Evolutionary conservation across 805 yeast genomes (phyloP), one percentile per base, ranked within the genome.

Genomic region (Zygoascus biomembranicola): DNA sequence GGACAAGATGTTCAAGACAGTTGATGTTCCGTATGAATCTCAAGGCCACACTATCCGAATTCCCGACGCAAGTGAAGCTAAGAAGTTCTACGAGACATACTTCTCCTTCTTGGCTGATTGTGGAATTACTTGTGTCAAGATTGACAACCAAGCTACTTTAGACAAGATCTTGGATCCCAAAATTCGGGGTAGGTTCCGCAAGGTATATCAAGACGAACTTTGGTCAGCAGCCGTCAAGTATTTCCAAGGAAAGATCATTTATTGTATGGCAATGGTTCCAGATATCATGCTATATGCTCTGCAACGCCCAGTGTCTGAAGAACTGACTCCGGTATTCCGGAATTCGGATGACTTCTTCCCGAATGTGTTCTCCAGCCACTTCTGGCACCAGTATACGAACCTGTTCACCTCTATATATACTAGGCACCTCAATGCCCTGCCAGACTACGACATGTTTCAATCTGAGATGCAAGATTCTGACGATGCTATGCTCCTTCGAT

Each of bases 291-390:
- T 50, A 6, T 52, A 55, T 31, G 23, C 59, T 16, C 50, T 57
- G 35, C 43, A 37, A 23, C 14, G 54, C 5, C n/a, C 32, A 32
- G 39, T 35, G 5, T n/a, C 50, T 35, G 32, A 31, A 10, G 18
- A 46, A 9, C 41, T 47, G 5, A 57, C 52, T n/a, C 63, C 67
- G 2, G 58, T 59, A 10, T 50, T 66, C 18, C 56, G 69, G 14
- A 64, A 60, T 37, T 64, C 69, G 8, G 67, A 66, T 41, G 69
- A 65, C 46, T 65, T 63, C 47, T 65, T 64, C 57, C 69, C 69
- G 13, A 55, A 62, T 26, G 56, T 58, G 43, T 53, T 55, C 10
- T 47, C 56, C 2, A 60, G 65, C 32, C 69, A 65, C 47, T 57
- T 53, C 42, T 65, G 68, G 68, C 69, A 65, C 49, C 55, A 63